Conservation (phyloP, 2,329 filamentous ascomycete species). For the Harringtonia aguacate region DNA sequence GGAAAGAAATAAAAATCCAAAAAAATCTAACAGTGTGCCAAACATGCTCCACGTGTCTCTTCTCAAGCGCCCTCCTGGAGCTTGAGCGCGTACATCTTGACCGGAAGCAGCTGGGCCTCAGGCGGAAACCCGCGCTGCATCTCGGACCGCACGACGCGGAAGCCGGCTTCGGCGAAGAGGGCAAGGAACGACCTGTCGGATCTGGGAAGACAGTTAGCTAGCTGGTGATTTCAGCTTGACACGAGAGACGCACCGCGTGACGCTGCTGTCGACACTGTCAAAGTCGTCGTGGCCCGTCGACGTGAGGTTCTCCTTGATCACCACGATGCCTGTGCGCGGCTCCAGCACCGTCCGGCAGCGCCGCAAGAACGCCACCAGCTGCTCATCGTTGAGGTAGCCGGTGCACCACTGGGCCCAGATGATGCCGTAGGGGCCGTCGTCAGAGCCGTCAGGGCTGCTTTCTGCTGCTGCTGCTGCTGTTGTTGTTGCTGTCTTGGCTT, state of each 20-base stretch:
- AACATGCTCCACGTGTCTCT: too few relatives aligned
- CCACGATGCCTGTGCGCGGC: conserved; percentile 40
- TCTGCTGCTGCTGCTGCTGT: background rate
- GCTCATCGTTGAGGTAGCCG: conserved; percentile 65
- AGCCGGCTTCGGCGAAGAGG: conserved; percentile 58
- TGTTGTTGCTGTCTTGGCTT: too few relatives aligned
- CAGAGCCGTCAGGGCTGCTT: conserved; percentile 8
- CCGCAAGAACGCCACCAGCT: conserved; percentile 57
- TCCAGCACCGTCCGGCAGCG: conserved; percentile 40
- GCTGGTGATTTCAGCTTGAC: conserved; percentile 4
- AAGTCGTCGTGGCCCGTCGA: conserved; percentile 53
- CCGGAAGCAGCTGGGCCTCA: conserved; percentile 50
- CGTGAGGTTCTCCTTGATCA: conserved; percentile 73
- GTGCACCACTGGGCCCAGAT: conserved; percentile 91
- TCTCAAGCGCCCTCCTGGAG: conserved; percentile 24
- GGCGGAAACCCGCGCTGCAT: conserved; percentile 61
- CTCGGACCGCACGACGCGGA: conserved; percentile 60
- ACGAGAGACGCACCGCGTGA: conserved; percentile 48
- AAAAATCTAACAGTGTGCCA: too few relatives aligned
- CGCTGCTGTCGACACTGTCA: conserved; percentile 64
- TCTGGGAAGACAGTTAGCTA: conserved; percentile 25
- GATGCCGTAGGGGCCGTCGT: conserved; percentile 53
- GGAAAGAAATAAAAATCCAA: too few relatives aligned
- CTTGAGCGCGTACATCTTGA: conserved; percentile 68
- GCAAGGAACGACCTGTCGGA: conserved; percentile 59